Evolutionary conservation across 1,284 basidiomycete species (phyloP), one percentile per base, ranked within the genome.

Genomic region (Boletellus deceptivus): DNA sequence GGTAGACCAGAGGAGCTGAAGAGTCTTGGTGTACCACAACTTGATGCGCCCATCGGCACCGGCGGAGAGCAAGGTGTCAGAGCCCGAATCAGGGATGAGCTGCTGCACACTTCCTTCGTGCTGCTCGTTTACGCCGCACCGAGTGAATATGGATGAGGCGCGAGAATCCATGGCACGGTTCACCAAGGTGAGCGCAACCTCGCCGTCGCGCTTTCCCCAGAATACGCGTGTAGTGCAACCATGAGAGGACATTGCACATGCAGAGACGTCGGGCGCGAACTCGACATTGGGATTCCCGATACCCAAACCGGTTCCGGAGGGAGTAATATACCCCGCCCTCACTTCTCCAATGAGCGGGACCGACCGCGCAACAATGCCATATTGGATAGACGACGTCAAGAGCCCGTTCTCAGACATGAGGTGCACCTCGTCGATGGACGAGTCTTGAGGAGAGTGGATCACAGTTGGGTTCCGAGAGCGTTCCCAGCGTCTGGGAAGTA

Each of bases 271-370:
- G 5, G 87, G 86, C 7, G 80, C 77, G 57, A 91, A 87, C 58
- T 92, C 88, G 17, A 80, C 78, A 58, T 91, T 89, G 2, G 87
- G 88, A 58, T 91, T 90, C 5, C 86, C 87, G 48, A 82, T 78
- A 1, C 84, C 85, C 11, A 83, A 60, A 1, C 84, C 85, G 41
- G 77, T 73, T 3, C 84, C 85, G 2, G 78, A 76, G 0, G 89
- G 80, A 55, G 90, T 82, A 18, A 93, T 74, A 62, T 79, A 91
- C 2, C 90, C 91, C 43, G 83, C 79, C 22, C 89, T 70, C 43
- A 91, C 70, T 60, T 80, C 84, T 48, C 89, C 89, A 1, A 75
- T 84, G 43, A 89, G 73, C 0, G 89, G 86, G 33, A 84, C 68
- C 6, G 89, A 91, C 34, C 91, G 86, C 4, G 87, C 76, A 18